Conservation (phyloP, 2,329 filamentous ascomycete species). For the Ascochyta pisi region DNA sequence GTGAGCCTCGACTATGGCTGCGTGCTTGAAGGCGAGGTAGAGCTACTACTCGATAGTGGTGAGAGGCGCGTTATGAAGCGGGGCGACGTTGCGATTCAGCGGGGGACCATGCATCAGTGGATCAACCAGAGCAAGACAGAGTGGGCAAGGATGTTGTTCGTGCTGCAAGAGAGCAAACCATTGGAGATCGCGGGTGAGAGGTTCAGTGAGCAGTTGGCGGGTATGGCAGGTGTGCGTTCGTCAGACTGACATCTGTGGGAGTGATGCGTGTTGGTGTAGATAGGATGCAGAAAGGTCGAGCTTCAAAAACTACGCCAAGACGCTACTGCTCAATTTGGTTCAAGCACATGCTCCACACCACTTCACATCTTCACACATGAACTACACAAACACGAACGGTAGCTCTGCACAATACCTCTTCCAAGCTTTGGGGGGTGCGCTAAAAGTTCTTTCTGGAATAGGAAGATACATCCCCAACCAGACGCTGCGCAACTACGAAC, state of each 20-base stretch:
- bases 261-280: not conserved
- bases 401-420: not conserved
- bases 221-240: conserved; percentile 46
- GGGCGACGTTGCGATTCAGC: conserved; percentile 49
- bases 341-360: conserved; percentile 15
- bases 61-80: conserved; percentile 47
- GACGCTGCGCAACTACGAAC: conserved; percentile 27
- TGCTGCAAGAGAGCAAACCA: conserved; percentile 47
- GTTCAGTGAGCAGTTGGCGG: conserved; percentile 44
- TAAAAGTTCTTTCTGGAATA: conserved; percentile 1
- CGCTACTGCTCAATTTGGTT: conserved; percentile 8
- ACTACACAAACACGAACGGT: conserved; percentile 7
- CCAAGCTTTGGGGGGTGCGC: not conserved
- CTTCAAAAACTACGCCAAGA: conserved; percentile 6
- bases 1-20: conserved; percentile 51
- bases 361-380: conserved; percentile 9
- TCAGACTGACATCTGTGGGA: conserved; percentile 32
- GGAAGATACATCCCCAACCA: conserved; percentile 14
- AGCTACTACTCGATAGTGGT: conserved; percentile 48
- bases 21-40: conserved; percentile 49
- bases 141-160: conserved; percentile 49
- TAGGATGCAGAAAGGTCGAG: not conserved
- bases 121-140: conserved; percentile 44
- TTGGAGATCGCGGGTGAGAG: conserved; percentile 40
- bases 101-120: conserved; percentile 52